Evolutionary conservation across 768 basidiomycete genomes (phyloP).

Genomic region (Suillus decipiens): DNA sequence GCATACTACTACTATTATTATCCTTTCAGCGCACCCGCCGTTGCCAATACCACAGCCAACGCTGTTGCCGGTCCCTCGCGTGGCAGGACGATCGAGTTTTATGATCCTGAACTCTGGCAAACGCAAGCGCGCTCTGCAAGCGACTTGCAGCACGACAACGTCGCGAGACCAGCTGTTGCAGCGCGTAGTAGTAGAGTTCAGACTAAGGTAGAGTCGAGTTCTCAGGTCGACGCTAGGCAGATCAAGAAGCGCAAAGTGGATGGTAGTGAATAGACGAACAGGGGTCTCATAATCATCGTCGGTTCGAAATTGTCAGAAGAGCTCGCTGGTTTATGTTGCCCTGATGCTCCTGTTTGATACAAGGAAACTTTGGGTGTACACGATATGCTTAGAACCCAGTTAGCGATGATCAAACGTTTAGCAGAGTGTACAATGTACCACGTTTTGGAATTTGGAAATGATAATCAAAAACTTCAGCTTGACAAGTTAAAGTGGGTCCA

Average conservation of each 20-base stretch:
- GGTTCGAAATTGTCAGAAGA: too few species aligned
- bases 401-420: background rate
- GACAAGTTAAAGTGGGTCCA: background rate
- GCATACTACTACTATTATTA: background rate
- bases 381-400: background rate
- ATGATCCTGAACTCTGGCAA: background rate
- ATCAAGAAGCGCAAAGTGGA: slow-evolving; percentile 29
- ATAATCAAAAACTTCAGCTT: background rate
- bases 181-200: background rate
- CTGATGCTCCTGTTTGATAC: background rate
- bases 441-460: background rate
- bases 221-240: slow-evolving; percentile 7
- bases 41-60: background rate
- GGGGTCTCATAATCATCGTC: background rate
- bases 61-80: background rate
- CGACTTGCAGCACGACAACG: background rate
- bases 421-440: background rate
- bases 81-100: background rate
- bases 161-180: background rate
- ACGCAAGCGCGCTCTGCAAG: background rate
- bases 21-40: background rate
- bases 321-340: background rate
- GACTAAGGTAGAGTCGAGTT: background rate
- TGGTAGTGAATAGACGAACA: slow-evolving; percentile 8
- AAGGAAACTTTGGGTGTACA: background rate